phyloP scores from a whole-genome alignment of 139 green algal species.

The Chlamydomonas asymmetrica region DNA sequence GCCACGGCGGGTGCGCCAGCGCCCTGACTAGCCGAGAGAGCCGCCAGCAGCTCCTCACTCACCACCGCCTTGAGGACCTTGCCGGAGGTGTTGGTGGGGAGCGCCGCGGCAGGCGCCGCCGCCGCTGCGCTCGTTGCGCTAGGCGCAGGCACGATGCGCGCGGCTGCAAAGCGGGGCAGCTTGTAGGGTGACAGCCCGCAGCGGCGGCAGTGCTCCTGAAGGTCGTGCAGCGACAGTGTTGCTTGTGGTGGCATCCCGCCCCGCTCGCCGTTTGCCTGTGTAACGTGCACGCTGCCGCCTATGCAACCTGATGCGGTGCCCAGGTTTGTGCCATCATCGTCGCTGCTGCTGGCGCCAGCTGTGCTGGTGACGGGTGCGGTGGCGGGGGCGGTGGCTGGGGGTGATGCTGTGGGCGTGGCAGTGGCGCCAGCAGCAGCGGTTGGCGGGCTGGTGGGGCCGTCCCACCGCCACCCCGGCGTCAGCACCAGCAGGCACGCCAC shows the following conservation, averaged over 20 bases:
- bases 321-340: background rate
- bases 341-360: slow-evolving; percentile 11
- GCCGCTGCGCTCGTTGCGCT: no score
- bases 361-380: background rate
- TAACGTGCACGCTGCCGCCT: background rate
- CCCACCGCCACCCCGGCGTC: slow-evolving; percentile 46
- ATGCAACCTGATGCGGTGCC: background rate
- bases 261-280: no score
- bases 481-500: slow-evolving; percentile 64
- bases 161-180: slow-evolving; percentile 49
- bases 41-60: slow-evolving; percentile 14
- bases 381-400: background rate
- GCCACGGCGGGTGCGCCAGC: no score
- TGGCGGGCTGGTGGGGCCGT: no score
- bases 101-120: no score
- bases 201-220: slow-evolving; percentile 56
- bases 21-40: background rate
- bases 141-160: background rate
- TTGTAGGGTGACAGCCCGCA: slow-evolving; percentile 68
- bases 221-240: background rate
- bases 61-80: slow-evolving; percentile 72
- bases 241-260: background rate
- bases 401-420: background rate
- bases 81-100: slow-evolving; percentile 67
- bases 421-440: no score